Conservation (phyloP, 1,284 basidiomycete species). For the Ganoderma sinense region DNA sequence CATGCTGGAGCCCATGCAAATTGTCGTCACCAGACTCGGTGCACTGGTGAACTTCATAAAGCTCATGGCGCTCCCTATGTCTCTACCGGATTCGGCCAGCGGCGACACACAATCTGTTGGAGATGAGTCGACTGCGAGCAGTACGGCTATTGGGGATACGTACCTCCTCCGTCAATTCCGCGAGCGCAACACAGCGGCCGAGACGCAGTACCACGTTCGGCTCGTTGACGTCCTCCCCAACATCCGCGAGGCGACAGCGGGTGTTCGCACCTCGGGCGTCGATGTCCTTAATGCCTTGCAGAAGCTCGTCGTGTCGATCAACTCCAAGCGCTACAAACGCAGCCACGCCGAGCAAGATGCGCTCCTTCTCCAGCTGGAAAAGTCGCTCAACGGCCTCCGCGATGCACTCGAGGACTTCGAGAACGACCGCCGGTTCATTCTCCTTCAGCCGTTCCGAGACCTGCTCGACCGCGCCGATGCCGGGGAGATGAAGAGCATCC, state of each 20-base stretch:
- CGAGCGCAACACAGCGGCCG: conserved; percentile 40
- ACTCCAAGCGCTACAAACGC: conserved; percentile 54
- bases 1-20: conserved; percentile 51
- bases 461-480: conserved; percentile 35
- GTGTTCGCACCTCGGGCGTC: conserved; percentile 49
- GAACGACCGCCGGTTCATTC: conserved; percentile 45
- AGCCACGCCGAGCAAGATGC: conserved; percentile 37
- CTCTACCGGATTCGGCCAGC: conserved; percentile 11
- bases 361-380: conserved; percentile 45
- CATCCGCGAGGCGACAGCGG: conserved; percentile 50
- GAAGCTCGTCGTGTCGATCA: conserved; percentile 51
- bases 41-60: conserved; percentile 43
- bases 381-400: conserved; percentile 45
- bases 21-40: conserved; percentile 52
- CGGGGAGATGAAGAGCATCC: conserved; percentile 30
- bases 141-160: conserved; percentile 41
- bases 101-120: conserved; percentile 19
- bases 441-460: conserved; percentile 57
- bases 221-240: conserved; percentile 57
- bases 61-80: conserved; percentile 32
- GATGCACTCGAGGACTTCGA: conserved; percentile 51
- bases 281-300: conserved; percentile 45
- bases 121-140: conserved; percentile 9
- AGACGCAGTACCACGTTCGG: conserved; percentile 48
- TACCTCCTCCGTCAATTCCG: conserved; percentile 50